Evolutionary conservation across 73 alveolate genomes (phyloP).

Genomic region (Symbiodinium pilosum): DNA sequence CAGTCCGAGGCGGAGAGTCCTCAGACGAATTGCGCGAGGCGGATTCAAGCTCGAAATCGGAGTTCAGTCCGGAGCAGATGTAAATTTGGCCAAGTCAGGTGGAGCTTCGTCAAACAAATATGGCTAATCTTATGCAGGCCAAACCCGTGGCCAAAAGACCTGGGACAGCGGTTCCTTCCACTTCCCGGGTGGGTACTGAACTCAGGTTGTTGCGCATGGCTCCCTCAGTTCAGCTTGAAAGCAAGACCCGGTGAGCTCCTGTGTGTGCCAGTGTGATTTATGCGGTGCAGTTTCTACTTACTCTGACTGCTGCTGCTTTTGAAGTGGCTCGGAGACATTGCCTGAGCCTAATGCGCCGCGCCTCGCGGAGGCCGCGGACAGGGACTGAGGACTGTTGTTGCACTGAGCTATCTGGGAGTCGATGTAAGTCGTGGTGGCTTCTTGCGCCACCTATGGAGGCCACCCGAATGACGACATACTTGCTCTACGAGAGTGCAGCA

Average conservation of each 20-base stretch:
- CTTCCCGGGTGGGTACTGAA: not conserved
- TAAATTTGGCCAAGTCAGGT: too few relatives aligned
- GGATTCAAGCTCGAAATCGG: not conserved
- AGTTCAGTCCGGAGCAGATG: not conserved
- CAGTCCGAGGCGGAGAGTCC: not conserved
- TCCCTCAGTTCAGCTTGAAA: too few relatives aligned
- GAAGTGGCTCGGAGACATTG: not conserved
- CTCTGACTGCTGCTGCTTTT: not conserved
- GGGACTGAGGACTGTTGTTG: too few relatives aligned
- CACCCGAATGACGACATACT: constrained; percentile 71
- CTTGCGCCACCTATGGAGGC: not conserved
- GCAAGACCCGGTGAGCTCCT: too few relatives aligned
- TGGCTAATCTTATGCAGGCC: too few relatives aligned
- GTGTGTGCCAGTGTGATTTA: too few relatives aligned
- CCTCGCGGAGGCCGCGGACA: too few relatives aligned
- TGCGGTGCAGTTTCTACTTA: too few relatives aligned
- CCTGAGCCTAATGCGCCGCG: not conserved
- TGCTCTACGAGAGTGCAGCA: constrained; percentile 94
- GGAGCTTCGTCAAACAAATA: too few relatives aligned
- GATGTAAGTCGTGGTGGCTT: not conserved
- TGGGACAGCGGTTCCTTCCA: constrained; percentile 2
- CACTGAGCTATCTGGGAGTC: not conserved
- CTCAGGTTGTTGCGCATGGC: too few relatives aligned
- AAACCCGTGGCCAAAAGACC: not conserved
- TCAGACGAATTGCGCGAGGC: not conserved